Percentiles rank a stretch among this genome's conserved stretches.
These are phyloP conservation scores for Polytolypa hystricis DNA, from an alignment of 2,329 filamentous ascomycete species.

Conservation along the genomic window DNA sequence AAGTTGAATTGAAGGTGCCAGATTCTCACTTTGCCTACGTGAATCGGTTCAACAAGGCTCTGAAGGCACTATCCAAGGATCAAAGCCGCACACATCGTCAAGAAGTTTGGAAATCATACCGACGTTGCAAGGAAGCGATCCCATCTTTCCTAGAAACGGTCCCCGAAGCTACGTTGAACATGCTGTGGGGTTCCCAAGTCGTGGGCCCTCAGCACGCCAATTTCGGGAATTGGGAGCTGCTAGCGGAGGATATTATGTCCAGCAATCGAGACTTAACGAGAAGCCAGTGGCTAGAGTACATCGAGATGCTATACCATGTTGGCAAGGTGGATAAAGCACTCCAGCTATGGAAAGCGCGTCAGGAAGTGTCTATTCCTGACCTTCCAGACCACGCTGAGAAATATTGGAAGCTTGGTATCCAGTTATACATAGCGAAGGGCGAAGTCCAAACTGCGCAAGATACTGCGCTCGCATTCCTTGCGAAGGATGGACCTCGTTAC, in stretches of 20 bases:
- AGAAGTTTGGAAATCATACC: slow-evolving; percentile 41
- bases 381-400: slow-evolving; percentile 26
- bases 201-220: slow-evolving; percentile 37
- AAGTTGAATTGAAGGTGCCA: slow-evolving; percentile 24
- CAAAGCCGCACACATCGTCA: slow-evolving; percentile 21
- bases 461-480: slow-evolving; percentile 35
- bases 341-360: slow-evolving; percentile 51
- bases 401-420: slow-evolving; percentile 40
- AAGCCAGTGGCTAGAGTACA: slow-evolving; percentile 52
- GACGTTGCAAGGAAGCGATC: slow-evolving; percentile 37
- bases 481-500: slow-evolving; percentile 22
- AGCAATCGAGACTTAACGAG: slow-evolving; percentile 45
- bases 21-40: slow-evolving; percentile 28
- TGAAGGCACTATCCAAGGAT: slow-evolving; percentile 22
- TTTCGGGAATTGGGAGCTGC: slow-evolving; percentile 49
- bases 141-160: slow-evolving; percentile 43
- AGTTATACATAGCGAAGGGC: slow-evolving; percentile 38
- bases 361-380: slow-evolving; percentile 40
- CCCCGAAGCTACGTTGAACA: slow-evolving; percentile 50
- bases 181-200: slow-evolving; percentile 52
- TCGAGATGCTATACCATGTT: slow-evolving; percentile 56
- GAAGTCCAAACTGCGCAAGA: slow-evolving; percentile 39
- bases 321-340: slow-evolving; percentile 51
- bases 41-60: slow-evolving; percentile 28
- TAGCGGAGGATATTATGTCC: slow-evolving; percentile 56